Base-by-base conservation (phyloP, 352 stramenopile genomes). In the Pythium phragmitis region DNA sequence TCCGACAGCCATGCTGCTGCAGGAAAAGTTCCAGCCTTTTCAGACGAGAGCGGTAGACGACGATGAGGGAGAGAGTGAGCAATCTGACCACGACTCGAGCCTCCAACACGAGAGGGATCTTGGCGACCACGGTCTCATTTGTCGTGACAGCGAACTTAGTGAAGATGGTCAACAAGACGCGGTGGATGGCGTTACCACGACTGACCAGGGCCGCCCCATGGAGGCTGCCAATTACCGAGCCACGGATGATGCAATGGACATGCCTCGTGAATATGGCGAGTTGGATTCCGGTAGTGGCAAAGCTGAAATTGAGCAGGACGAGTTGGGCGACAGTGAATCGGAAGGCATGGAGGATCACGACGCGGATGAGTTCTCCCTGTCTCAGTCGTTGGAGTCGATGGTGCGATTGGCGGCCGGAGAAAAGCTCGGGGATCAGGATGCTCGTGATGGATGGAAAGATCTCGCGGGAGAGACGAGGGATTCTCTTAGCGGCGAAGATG, bases 381-480 rank as follows among this genome's bases (percentile, higher is more conserved):
- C 48, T 1, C 46, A 65, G 21, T 65, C 58, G 58, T 41, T 65
- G 30, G 58, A 65, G 39, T 58, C 46, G 45, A 42, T 56, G 46
- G 47, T 51, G 30, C 53, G 36, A 3, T 14, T 65, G 47, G 47
- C 30, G n/a, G 46, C 58, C 5, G 47, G 58, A 17, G 56, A 54
- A 9, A 43, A 63, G 16, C 16, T 14, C 13, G 16, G 5, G 39
- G 39, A 21, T 16, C 39, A 14, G 13, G 39, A 46, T 3, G 39
- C 17, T 46, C 5, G 13, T 46, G 13, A 12, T 46, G 39, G 8
- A n/a, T 19, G 9, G 17, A 46, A 46, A 4, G 3, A 46, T 46
- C 39, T 30, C 26, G 26, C 4, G 0, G 26, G 26, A 30, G 26
- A 19, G 9, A 14, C 13, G 34, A 6, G 11, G 9, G 13, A 33